Base-by-base conservation (phyloP, 495 filamentous ascomycete genomes). In the Penicillium arizonense region DNA sequence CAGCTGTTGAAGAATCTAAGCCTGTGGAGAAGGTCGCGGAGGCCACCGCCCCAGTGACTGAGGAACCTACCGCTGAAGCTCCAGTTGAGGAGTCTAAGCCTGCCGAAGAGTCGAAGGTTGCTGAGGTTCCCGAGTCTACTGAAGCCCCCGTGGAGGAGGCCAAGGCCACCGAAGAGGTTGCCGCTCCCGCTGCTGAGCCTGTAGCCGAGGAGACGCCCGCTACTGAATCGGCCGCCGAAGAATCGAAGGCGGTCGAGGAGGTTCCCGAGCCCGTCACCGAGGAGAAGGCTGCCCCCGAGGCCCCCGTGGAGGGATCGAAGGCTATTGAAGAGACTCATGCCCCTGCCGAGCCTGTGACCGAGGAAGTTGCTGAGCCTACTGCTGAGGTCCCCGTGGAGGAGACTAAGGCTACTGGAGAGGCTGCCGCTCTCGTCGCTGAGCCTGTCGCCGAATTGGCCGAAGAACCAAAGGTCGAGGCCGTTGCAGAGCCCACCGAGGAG, bases 381-480 rank as follows among this genome's bases (percentile, higher is more conserved):
- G 28, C 44, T 23, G 57, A 61, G 36, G 44, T 52, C 1, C 16
- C 45, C 18, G 23, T 30, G 12, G 57, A 62, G 21, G 62, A 62
- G 42, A 33, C 58, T 47, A 47, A 60, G 16, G 14, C 43, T 35
- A 13, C 50, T 18, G 18, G 1, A 16, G 50, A 44, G 20, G 16
- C 36, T 30, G 38, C 18, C 32, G 44, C 26, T 12, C 37, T 46
- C 13, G 28, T 32, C 14, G 38, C 50, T 14, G 58, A 54, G 47
- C 41, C 54, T 24, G 38, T 45, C 33, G 20, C 51, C 9, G 48
- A 52, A 28, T 18, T 44, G 12, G 16, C 32, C 21, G 32, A 34
- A 5, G 46, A 30, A 10, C 9, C 28, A 6, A 30, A 44, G 40
- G 21, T 24, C 3, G 32, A 42, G 30, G 12, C 20, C 12, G 35